These are phyloP conservation scores for Myriangium duriaei DNA, from an alignment of 2,329 filamentous ascomycete genomes.

Conservation along the genomic window DNA sequence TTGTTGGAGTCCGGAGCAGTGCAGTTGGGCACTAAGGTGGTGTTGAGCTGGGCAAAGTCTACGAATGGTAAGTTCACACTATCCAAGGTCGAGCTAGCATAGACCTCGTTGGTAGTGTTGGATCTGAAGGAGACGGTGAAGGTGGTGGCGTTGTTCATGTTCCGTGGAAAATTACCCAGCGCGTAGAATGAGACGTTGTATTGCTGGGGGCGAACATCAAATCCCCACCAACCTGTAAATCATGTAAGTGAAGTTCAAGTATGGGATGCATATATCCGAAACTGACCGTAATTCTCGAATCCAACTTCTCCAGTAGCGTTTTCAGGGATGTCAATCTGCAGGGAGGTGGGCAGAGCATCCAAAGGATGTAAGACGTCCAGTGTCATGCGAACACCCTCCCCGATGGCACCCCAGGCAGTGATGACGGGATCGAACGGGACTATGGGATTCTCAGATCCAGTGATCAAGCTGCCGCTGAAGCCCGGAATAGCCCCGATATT, in stretches of 20 bases:
- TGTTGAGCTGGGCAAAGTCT: constrained; percentile 14
- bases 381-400: constrained; percentile 21
- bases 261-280: too few relatives aligned
- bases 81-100: constrained; percentile 23
- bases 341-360: constrained; percentile 30
- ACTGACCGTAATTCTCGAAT: constrained; percentile 33
- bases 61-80: constrained; percentile 12
- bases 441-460: constrained; percentile 18
- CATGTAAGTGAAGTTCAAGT: too few relatives aligned
- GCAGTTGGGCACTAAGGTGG: constrained; percentile 28
- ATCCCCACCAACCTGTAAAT: constrained; percentile 36
- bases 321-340: constrained; percentile 27
- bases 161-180: constrained; percentile 23
- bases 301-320: constrained; percentile 31
- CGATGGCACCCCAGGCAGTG: constrained; percentile 21
- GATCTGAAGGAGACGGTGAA: constrained; percentile 30
- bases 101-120: constrained; percentile 30
- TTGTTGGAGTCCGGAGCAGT: constrained; percentile 32
- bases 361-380: constrained; percentile 32
- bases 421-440: constrained; percentile 20
- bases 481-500: constrained; percentile 14
- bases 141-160: constrained; percentile 24
- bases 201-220: constrained; percentile 35
- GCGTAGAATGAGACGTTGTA: constrained; percentile 42
- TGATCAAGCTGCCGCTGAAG: constrained; percentile 16